A percentile compares a stretch with the other conserved stretches of the same genome.
phyloP scores from a whole-genome alignment of 2,329 filamentous ascomycete genomes.

The Fusarium protoensiforme region DNA sequence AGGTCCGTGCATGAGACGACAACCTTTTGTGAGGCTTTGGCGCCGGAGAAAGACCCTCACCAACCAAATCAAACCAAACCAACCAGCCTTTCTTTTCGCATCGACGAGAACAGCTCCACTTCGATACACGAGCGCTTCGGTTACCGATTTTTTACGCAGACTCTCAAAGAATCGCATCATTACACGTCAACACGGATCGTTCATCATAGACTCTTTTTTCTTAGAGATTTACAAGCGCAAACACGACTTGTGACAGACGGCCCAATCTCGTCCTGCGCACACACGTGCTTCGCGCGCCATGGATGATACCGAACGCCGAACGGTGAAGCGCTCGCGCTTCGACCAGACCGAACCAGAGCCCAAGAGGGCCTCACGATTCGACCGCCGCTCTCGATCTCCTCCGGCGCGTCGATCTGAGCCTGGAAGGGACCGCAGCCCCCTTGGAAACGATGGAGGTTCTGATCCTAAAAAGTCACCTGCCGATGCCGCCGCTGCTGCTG shows the following conservation, averaged over 20 bases:
- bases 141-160: constrained; percentile 23
- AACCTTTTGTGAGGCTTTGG: constrained; percentile 9
- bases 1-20: constrained; percentile 16
- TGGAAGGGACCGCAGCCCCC: constrained; percentile 81
- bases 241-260: not conserved
- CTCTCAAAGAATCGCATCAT: constrained; percentile 1
- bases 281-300: constrained; percentile 49
- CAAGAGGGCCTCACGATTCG: constrained; percentile 82
- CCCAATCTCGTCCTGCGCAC: not conserved
- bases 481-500: constrained; percentile 82
- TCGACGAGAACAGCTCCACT: constrained; percentile 30
- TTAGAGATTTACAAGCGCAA: not conserved
- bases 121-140: constrained; percentile 23
- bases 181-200: not conserved
- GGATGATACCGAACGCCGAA: constrained; percentile 81
- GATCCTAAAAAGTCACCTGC: constrained; percentile 61
- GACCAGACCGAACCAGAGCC: constrained; percentile 90
- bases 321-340: constrained; percentile 88
- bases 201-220: not conserved
- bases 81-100: constrained; percentile 24
- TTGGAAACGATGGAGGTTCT: constrained; percentile 60
- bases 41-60: constrained; percentile 1
- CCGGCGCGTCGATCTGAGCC: constrained; percentile 73
- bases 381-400: constrained; percentile 90
- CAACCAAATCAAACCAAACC: constrained; percentile 15